Conservation (phyloP, 768 basidiomycete species). For the Glaciozyma martinii region DNA sequence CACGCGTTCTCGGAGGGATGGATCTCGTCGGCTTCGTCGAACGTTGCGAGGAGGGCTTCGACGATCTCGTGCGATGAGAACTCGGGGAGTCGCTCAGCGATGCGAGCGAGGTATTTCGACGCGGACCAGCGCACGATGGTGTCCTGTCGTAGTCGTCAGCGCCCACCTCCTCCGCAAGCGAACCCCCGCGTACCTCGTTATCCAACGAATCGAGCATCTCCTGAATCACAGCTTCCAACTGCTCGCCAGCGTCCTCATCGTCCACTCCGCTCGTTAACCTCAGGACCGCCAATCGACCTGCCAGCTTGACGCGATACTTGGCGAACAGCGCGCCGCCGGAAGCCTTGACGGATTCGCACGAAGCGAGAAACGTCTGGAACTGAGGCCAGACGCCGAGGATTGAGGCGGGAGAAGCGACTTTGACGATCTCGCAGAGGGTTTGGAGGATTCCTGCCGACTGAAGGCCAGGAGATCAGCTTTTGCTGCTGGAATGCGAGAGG, state of each 20-base stretch:
- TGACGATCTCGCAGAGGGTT: conserved; percentile 60
- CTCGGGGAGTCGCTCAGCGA: conserved; percentile 66
- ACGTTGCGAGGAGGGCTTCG: conserved; percentile 65
- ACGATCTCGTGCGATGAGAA: conserved; percentile 74
- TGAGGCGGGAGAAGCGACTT: conserved; percentile 44
- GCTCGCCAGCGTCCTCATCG: conserved; percentile 46
- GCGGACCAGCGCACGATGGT: conserved; percentile 91
- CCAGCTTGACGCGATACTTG: conserved; percentile 59
- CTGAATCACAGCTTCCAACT: conserved; percentile 64
- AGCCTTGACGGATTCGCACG: conserved; percentile 2
- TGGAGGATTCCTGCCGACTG: conserved; percentile 63
- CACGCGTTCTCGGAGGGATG: conserved; percentile 74
- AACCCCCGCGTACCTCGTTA: not conserved
- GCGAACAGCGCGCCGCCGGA: conserved; percentile 43
- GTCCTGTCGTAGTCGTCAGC: conserved; percentile 50
- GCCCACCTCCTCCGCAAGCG: not conserved
- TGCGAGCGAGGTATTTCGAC: conserved; percentile 80
- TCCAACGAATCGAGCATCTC: conserved; percentile 62
- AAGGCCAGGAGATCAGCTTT: not conserved
- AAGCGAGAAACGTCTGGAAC: conserved; percentile 46
- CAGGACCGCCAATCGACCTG: conserved; percentile 54
- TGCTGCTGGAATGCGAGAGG: not conserved
- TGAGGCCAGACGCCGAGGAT: conserved; percentile 12
- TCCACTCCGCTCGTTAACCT: conserved; percentile 49
- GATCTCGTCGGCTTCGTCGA: conserved; percentile 52